phyloP scores from a whole-genome alignment of 2,329 filamentous ascomycete genomes.

The Epichloe gansuensis region DNA sequence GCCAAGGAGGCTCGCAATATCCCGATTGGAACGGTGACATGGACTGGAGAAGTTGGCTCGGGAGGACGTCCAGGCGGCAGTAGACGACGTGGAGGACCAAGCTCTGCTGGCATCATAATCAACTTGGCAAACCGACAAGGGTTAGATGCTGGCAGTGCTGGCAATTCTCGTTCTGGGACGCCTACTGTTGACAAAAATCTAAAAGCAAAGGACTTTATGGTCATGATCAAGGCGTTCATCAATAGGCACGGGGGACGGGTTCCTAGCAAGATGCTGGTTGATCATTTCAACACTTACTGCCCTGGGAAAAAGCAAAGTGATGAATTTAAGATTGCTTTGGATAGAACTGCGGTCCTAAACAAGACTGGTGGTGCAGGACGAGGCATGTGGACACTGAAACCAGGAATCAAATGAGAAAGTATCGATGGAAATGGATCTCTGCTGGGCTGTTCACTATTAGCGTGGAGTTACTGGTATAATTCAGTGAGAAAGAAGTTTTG shows the following conservation, averaged over 20 bases:
- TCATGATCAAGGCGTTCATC: constrained; percentile 68
- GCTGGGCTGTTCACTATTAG: background rate
- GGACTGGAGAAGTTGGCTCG: constrained; percentile 77
- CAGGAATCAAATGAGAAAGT: constrained; percentile 13
- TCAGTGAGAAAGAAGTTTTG: background rate
- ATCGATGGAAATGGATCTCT: background rate
- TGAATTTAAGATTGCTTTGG: constrained; percentile 73
- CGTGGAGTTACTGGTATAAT: background rate
- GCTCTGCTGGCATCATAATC: constrained; percentile 41
- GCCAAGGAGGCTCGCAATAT: constrained; percentile 58
- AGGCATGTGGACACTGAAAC: constrained; percentile 40
- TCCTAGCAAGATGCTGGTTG: constrained; percentile 72
- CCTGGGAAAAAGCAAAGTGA: constrained; percentile 48
- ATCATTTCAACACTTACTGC: constrained; percentile 79
- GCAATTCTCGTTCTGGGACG: constrained; percentile 34
- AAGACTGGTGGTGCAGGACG: constrained; percentile 39
- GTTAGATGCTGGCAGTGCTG: constrained; percentile 27
- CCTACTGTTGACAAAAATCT: constrained; percentile 27
- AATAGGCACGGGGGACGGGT: constrained; percentile 67
- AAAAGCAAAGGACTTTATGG: constrained; percentile 49
- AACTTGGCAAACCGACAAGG: constrained; percentile 46
- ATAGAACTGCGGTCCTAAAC: constrained; percentile 61
- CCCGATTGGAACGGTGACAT: constrained; percentile 77
- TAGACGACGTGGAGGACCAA: constrained; percentile 38
- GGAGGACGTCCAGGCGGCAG: constrained; percentile 54